Evolutionary conservation across 306 rosid genomes (phyloP).

Genomic region (Medicago ruthenica): DNA sequence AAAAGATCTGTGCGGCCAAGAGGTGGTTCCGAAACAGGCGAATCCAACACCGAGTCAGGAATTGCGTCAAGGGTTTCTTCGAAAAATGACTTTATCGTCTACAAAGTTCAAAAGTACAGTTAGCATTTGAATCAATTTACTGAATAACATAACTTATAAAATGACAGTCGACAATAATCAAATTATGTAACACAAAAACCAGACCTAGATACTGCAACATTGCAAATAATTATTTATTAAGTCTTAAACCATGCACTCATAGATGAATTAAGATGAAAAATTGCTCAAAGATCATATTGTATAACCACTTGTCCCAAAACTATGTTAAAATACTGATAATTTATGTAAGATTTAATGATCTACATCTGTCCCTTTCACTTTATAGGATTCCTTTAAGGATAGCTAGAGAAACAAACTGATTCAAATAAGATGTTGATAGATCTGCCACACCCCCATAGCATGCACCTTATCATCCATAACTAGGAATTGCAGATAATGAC

Average conservation of each 20-base stretch:
- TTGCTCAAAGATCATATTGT: neutral
- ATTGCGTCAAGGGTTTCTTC: constrained; percentile 86
- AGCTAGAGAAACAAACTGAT: too few species aligned
- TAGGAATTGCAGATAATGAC: constrained; percentile 7
- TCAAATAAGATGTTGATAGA: too few species aligned
- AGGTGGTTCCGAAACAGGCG: constrained; percentile 59
- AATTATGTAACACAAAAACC: constrained; percentile 23
- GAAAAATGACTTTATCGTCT: constrained; percentile 83
- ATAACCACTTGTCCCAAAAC: neutral
- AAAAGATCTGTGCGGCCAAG: constrained; percentile 67
- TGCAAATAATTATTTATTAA: constrained; percentile 3
- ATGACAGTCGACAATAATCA: constrained; percentile 11
- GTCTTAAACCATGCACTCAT: constrained; percentile 12
- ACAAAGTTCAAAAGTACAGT: constrained; percentile 49
- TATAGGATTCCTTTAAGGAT: too few species aligned
- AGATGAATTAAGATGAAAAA: neutral
- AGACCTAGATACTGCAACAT: neutral
- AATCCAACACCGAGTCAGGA: constrained; percentile 82
- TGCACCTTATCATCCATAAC: neutral
- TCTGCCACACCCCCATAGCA: too few species aligned
- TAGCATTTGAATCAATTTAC: constrained; percentile 41
- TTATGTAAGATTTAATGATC: neutral
- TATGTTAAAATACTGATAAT: neutral
- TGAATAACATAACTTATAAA: constrained; percentile 16
- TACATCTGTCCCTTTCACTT: too few species aligned